A percentile compares a stretch with the other conserved stretches of the same genome.
Evolutionary conservation across 1,139 yeast genomes (phyloP).

Genomic region (Kurtzmaniella quercitrusa): DNA sequence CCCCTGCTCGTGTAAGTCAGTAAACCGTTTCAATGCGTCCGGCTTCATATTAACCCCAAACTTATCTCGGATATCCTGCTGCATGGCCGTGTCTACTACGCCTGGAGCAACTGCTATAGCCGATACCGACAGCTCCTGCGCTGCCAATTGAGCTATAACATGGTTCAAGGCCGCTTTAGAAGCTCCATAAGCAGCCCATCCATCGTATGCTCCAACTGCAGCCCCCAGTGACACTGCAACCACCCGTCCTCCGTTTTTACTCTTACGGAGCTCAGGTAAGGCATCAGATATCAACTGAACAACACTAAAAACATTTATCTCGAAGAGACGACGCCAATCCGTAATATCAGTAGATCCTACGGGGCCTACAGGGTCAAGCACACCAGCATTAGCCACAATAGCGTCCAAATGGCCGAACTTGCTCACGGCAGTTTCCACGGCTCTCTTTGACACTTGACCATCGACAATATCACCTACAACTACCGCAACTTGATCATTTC

Average conservation of each 20-base stretch:
- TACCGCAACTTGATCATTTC: constrained; percentile 41
- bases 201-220: constrained; percentile 51
- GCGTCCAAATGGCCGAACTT: constrained; percentile 65
- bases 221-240: constrained; percentile 89
- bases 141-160: constrained; percentile 59
- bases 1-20: constrained; percentile 50
- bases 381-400: constrained; percentile 83
- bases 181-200: constrained; percentile 90
- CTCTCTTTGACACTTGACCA: constrained; percentile 24
- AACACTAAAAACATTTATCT: constrained; percentile 75
- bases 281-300: constrained; percentile 57
- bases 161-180: constrained; percentile 89
- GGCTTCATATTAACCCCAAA: constrained; percentile 55
- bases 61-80: constrained; percentile 61
- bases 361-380: constrained; percentile 70
- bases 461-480: constrained; percentile 69
- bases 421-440: constrained; percentile 45
- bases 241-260: constrained; percentile 53
- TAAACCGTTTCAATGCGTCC: constrained; percentile 54
- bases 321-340: constrained; percentile 64
- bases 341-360: constrained; percentile 46
- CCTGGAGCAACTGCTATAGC: constrained; percentile 86
- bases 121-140: constrained; percentile 54
- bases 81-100: constrained; percentile 89
- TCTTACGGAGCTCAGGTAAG: constrained; percentile 53